Evolutionary conservation across 2,329 filamentous ascomycete genomes (phyloP), one percentile per base, ranked within the genome.

Genomic region (Botrytis porri): DNA sequence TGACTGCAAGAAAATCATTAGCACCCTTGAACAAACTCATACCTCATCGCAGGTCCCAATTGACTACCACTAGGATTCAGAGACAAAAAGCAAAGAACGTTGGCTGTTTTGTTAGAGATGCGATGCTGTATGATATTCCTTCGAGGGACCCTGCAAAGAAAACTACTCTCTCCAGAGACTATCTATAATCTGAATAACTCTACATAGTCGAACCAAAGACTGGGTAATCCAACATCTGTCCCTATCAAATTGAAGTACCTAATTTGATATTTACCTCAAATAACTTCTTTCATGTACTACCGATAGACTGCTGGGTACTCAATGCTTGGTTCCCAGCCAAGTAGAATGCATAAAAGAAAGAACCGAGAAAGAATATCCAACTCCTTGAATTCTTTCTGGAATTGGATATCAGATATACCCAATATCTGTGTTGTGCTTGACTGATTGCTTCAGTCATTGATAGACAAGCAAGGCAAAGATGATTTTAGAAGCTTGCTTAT

Each of bases 271-370:
- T n/a, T 29, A 25, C 7, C 25, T 35, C 62, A 16, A 64, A 4
- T 7, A n/a, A 37, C 48, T 37, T 29, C 1, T 39, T 67, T 12
- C 45, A 39, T 20, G 7, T 8, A 39, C 35, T 51, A 51, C 43
- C 37, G 0, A 20, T 29, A 43, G n/a, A 43, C n/a, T 29, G 4
- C 14, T 43, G 14, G 39, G 20, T 39, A 14, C 45, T 0, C 9
- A 1, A 41, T 18, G 5, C 9, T 2, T 5, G 1, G 3, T 29
- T 25, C 1, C 16, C 8, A 51, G 9, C 29, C 1, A 12, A 39
- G 4, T n/a, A 54, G 10, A 9, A 29, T 29, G 9, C 9, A 39
- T 39, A 0, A 66, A 39, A 54, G 25, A 39, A 8, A 4, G 3
- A 7, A n/a, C 20, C 1, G 4, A 66, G 5, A 20, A 29, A 41